Evolutionary conservation across 78 protist genomes (phyloP).

Genomic region (Dictyostelium intermedium): DNA sequence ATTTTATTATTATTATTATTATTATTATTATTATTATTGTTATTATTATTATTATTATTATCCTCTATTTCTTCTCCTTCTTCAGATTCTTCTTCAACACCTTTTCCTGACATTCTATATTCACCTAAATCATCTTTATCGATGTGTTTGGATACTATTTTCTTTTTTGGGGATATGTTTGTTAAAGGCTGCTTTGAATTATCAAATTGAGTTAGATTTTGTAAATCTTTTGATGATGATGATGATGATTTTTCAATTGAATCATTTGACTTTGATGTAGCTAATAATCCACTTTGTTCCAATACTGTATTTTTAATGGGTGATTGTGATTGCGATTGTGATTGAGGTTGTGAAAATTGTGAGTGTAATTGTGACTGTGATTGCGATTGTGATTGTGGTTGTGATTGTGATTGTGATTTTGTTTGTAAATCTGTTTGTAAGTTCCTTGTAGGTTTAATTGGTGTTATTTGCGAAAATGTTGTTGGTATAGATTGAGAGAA

Average conservation of each 20-base stretch:
- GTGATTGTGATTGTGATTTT: not conserved
- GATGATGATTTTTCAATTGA: not conserved
- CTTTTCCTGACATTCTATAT: not conserved
- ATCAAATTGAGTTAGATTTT: not conserved
- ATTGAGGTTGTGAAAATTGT: not conserved
- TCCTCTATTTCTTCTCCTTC: no score
- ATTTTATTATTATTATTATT: no score
- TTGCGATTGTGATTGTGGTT: not conserved
- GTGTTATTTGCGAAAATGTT: not conserved
- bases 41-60: no score
- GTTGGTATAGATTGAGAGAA: not conserved
- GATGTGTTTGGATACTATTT: not conserved
- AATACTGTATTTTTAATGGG: not conserved
- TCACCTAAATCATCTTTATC: not conserved
- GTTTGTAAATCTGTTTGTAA: not conserved
- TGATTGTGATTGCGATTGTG: not conserved
- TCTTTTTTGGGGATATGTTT: not conserved
- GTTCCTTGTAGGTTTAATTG: not conserved
- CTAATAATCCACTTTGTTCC: not conserved
- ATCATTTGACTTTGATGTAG: not conserved
- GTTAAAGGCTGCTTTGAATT: not conserved
- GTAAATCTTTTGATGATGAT: not conserved
- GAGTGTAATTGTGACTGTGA: not conserved
- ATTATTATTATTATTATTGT: no score
- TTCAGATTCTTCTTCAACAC: not conserved